These are phyloP conservation scores for Pseudocercospora crystallina DNA, from an alignment of 2,329 filamentous ascomycete species.

Conservation along the genomic window DNA sequence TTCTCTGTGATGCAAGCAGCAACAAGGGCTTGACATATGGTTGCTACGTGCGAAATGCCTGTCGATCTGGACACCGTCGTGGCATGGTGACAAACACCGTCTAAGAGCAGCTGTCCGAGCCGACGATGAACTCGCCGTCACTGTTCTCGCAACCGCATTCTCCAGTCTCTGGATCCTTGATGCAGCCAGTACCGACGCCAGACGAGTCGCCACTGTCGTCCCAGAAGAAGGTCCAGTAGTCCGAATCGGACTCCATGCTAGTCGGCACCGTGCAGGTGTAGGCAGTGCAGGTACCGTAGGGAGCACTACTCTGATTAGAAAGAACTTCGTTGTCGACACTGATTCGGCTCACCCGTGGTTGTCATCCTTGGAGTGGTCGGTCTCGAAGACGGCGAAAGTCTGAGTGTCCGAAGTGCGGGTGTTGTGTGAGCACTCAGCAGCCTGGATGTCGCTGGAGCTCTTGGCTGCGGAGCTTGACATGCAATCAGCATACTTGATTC, in stretches of 20 bases:
- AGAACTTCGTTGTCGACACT: background rate
- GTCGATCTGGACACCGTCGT: no score
- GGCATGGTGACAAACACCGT: conserved; percentile 44
- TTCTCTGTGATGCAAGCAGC: no score
- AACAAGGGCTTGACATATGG: no score
- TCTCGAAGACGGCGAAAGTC: conserved; percentile 44
- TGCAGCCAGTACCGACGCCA: conserved; percentile 41
- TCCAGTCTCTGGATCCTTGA: conserved; percentile 40
- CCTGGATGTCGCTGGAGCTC: conserved; percentile 41
- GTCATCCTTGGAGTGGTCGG: conserved; percentile 48
- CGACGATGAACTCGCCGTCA: conserved; percentile 40
- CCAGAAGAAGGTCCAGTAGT: conserved; percentile 46
- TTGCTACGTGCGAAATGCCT: no score
- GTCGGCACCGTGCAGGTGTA: conserved; percentile 41
- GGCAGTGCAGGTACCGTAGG: conserved; percentile 51
- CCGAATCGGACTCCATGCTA: conserved; percentile 31
- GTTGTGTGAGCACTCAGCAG: conserved; percentile 46
- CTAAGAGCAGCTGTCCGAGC: conserved; percentile 21
- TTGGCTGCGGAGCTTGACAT: conserved; percentile 31
- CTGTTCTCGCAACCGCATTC: conserved; percentile 46
- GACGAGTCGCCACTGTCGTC: conserved; percentile 30
- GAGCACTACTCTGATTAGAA: conserved; percentile 26
- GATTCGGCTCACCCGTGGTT: conserved; percentile 35
- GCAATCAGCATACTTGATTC: conserved; percentile 24
- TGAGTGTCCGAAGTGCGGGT: conserved; percentile 38